Percentiles rank a stretch among this genome's conserved stretches.
Conservation (phyloP, 1,284 basidiomycete genomes). For the Irpex sp. region DNA sequence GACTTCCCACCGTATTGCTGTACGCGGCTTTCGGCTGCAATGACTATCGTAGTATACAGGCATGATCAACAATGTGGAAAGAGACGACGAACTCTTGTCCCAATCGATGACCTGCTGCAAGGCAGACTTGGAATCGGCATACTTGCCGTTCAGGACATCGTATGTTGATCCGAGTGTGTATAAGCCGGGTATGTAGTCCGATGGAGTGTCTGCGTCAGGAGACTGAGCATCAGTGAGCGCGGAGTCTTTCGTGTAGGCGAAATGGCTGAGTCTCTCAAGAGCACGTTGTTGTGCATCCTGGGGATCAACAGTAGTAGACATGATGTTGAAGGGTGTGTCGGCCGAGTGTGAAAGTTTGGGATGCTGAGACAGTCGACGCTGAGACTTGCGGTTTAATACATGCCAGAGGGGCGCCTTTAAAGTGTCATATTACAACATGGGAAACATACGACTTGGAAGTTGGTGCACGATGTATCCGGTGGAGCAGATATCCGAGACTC, state of each 20-base stretch:
- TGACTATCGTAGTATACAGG: neutral
- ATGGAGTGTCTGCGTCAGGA: neutral
- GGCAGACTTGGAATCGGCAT: neutral
- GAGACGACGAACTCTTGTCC: constrained; percentile 1
- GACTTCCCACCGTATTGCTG: neutral
- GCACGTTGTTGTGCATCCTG: neutral
- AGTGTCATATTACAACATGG: too few species aligned
- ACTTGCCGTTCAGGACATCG: neutral
- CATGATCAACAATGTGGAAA: neutral
- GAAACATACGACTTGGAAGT: too few species aligned
- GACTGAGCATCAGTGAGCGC: neutral
- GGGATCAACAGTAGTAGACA: neutral
- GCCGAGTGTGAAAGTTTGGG: neutral
- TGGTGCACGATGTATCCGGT: too few species aligned
- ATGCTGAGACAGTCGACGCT: neutral
- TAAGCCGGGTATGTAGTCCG: constrained; percentile 2
- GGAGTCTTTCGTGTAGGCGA: neutral
- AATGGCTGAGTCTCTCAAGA: neutral
- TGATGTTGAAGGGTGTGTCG: neutral
- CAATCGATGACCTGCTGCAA: constrained; percentile 3
- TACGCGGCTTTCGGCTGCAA: neutral
- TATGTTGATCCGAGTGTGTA: neutral
- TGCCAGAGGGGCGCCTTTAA: too few species aligned
- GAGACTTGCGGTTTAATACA: neutral
- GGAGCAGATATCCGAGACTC: too few species aligned